A percentile compares a stretch with the other conserved stretches of the same genome.
phyloP scores from a whole-genome alignment of 805 yeast genomes.

The Phaffomyces opuntiae region DNA sequence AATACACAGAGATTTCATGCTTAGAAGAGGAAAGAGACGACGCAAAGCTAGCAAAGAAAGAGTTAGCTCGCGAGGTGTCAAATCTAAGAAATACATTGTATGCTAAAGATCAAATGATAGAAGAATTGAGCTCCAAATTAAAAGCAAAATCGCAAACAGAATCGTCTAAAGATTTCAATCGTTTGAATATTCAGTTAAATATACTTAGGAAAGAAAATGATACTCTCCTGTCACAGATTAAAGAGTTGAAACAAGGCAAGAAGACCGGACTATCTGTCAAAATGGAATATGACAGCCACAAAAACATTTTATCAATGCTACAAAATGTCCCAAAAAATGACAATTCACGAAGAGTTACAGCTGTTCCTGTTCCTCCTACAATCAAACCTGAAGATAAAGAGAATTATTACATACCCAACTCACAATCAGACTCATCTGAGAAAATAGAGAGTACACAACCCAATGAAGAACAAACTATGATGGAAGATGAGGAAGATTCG shows the following conservation, averaged over 20 bases:
- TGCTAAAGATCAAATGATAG: neutral
- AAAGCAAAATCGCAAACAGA: neutral
- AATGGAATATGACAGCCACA: neutral
- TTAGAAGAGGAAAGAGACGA: neutral
- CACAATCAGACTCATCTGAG: neutral
- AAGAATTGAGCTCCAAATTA: neutral
- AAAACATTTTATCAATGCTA: conserved; percentile 4
- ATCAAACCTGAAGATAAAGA: conserved; percentile 2
- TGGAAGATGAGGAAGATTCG: neutral
- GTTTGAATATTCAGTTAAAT: conserved; percentile 5
- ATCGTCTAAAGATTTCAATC: conserved; percentile 4
- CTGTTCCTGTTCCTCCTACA: too few relatives aligned
- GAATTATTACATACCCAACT: neutral
- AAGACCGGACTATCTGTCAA: neutral
- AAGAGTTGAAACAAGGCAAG: neutral
- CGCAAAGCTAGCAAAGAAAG: neutral
- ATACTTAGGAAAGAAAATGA: conserved; percentile 1
- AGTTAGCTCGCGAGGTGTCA: neutral
- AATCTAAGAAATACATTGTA: neutral
- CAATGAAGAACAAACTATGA: conserved; percentile 4
- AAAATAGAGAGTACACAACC: conserved; percentile 4
- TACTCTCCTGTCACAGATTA: neutral
- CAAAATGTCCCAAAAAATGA: neutral
- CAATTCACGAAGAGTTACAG: neutral
- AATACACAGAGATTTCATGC: neutral